These are phyloP conservation scores for Pseudomicrostroma phylloplanum DNA, from an alignment of 1,284 basidiomycete species.

Conservation along the genomic window DNA sequence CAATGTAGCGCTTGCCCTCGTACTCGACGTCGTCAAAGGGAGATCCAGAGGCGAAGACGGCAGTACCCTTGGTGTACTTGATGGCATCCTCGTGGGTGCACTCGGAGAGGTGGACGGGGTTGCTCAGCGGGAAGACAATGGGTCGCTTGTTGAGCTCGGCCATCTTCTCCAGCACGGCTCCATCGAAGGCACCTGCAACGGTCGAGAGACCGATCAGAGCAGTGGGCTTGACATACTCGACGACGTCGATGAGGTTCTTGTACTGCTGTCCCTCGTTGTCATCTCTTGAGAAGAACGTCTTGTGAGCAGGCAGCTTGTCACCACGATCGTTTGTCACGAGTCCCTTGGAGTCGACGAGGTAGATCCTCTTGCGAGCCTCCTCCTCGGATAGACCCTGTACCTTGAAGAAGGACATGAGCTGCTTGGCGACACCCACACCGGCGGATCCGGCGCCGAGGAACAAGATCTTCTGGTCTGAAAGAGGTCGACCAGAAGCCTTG, in stretches of 20 bases:
- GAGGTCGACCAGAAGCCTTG: slow-evolving; percentile 63
- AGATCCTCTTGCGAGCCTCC: slow-evolving; percentile 43
- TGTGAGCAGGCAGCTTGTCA: slow-evolving; percentile 35
- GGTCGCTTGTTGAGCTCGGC: slow-evolving; percentile 75
- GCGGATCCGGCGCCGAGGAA: slow-evolving; percentile 86
- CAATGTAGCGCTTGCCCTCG: slow-evolving; percentile 63
- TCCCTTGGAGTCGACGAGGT: slow-evolving; percentile 47
- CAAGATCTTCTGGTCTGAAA: slow-evolving; percentile 74
- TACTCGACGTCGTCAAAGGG: slow-evolving; percentile 70
- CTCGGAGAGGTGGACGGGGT: slow-evolving; percentile 76
- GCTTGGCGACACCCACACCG: slow-evolving; percentile 63
- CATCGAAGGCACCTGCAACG: slow-evolving; percentile 72
- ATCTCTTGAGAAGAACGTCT: slow-evolving; percentile 38
- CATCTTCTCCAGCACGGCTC: slow-evolving; percentile 72
- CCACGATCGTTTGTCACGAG: slow-evolving; percentile 43
- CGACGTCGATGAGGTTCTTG: slow-evolving; percentile 64
- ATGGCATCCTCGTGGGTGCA: slow-evolving; percentile 72
- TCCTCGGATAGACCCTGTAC: slow-evolving; percentile 38
- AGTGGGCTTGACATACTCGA: slow-evolving; percentile 81
- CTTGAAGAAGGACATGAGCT: slow-evolving; percentile 48
- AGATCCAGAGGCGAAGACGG: slow-evolving; percentile 83
- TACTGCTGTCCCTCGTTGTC: slow-evolving; percentile 44
- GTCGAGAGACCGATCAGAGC: slow-evolving; percentile 86
- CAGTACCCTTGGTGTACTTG: slow-evolving; percentile 58
- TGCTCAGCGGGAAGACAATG: slow-evolving; percentile 93